Evolutionary conservation across 2,329 filamentous ascomycete genomes (phyloP), one percentile per base, ranked within the genome.

Genomic region (Pezicula carpinea): DNA sequence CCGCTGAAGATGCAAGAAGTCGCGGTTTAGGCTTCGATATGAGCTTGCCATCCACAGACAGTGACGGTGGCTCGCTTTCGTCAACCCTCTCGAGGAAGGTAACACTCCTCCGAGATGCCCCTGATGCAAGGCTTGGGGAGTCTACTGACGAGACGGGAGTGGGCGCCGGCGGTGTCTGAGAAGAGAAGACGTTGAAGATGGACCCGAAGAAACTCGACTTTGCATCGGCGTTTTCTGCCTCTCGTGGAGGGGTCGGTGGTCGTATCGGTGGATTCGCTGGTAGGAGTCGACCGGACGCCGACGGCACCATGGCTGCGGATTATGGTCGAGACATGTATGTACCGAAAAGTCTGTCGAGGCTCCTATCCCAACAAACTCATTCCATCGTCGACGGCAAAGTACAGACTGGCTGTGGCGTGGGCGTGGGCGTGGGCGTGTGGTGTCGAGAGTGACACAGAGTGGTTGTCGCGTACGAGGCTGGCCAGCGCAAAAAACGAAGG

Each of bases 241-340:
- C 64, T 53, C 60, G 76, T n/a, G 82, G 82, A 39, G 83, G 82
- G 29, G 82, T 87, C n/a, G 83, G 82, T 21, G 82, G 82, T 64
- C 80, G n/a, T n/a, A n/a, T 75, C 51, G 77, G 65, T 53, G 74
- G 70, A 45, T 82, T 69, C 48, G 72, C 70, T 53, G 80, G 75
- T 57, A 82, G 68, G 58, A 46, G 35, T 52, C 47, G 46, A 43
- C 50, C 40, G 47, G 57, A 44, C 36, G 51, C 50, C 49, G 50
- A 43, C 52, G 57, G 50, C 54, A 62, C 59, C 62, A 64, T 64
- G 54, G 54, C 59, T 62, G 58, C 52, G 54, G 56, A 53, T 52
- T 52, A 54, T 49, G 38, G 26, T 34, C 18, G 31, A 33, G 39
- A 31, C 21, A 13, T 48, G 39, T 23, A 52, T 49, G 49, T 49